These are phyloP conservation scores for Trypanosoma boissoni DNA, from an alignment of 208 protist genomes.

Conservation along the genomic window DNA sequence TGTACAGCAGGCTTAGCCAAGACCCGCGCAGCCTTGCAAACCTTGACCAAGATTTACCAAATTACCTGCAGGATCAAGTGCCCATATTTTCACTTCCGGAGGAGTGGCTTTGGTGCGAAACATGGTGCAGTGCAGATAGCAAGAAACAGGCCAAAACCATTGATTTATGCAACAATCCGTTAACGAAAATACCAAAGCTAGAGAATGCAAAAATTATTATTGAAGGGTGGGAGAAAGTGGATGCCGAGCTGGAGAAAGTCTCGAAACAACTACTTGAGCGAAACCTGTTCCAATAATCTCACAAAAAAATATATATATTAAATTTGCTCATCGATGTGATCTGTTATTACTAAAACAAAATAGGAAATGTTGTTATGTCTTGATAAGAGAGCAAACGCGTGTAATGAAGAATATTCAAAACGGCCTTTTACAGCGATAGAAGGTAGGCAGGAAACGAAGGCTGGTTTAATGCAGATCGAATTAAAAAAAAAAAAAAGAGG, in stretches of 20 bases:
- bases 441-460: neutral
- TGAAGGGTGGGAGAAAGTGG: slow-evolving; percentile 85
- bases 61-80: slow-evolving; percentile 93
- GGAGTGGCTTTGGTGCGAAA: slow-evolving; percentile 99
- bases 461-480: neutral
- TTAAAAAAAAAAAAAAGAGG: neutral
- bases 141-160: slow-evolving; percentile 96
- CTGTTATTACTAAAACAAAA: no score
- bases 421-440: no score
- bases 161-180: slow-evolving; percentile 97
- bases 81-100: slow-evolving; percentile 96
- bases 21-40: slow-evolving; percentile 93
- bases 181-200: slow-evolving; percentile 96
- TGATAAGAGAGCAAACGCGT: no score
- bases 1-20: slow-evolving; percentile 83
- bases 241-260: slow-evolving; percentile 68
- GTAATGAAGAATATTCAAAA: no score
- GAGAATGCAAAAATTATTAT: slow-evolving; percentile 91
- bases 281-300: no score
- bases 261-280: slow-evolving; percentile 22
- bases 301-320: slow-evolving; percentile 3
- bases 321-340: no score
- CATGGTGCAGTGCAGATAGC: slow-evolving; percentile 95
- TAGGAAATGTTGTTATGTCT: no score
- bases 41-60: slow-evolving; percentile 96